Evolutionary conservation across 495 filamentous ascomycete species (phyloP).

Genomic region (Aspergillus biplanus): DNA sequence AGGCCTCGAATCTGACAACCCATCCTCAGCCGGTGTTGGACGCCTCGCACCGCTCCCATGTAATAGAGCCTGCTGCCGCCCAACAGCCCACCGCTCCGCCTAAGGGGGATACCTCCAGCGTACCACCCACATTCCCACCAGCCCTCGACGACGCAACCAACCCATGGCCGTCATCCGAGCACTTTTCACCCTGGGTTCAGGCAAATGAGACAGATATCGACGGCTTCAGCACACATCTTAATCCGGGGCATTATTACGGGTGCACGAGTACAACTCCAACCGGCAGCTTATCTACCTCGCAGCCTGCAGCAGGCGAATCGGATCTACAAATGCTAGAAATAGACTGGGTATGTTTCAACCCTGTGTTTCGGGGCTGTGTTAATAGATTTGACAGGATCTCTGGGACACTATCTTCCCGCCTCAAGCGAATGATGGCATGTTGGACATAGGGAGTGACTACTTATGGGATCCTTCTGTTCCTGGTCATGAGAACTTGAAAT

Average conservation of each 20-base stretch:
- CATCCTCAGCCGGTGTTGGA: neutral
- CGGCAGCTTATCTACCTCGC: neutral
- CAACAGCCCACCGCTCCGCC: neutral
- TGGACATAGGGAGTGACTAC: neutral
- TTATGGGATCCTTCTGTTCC: neutral
- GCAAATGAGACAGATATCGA: neutral
- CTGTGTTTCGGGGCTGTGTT: too few species aligned
- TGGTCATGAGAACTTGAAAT: neutral
- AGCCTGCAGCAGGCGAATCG: neutral
- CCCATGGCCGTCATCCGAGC: neutral
- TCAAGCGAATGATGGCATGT: neutral
- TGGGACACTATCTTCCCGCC: slow-evolving; percentile 12
- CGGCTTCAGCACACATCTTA: neutral
- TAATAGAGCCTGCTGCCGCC: too few species aligned
- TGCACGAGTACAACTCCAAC: neutral
- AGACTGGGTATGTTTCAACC: slow-evolving; percentile 5
- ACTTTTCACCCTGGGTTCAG: neutral
- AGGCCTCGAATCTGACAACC: neutral
- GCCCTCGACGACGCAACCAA: too few species aligned
- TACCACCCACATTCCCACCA: too few species aligned
- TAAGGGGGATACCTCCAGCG: neutral
- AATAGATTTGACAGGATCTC: neutral
- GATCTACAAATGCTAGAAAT: slow-evolving; percentile 12
- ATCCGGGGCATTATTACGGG: neutral
- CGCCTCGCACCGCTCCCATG: too few species aligned